Evolutionary conservation across 163 green algal species (phyloP).

Genomic region (Smithsoniella earleae): DNA sequence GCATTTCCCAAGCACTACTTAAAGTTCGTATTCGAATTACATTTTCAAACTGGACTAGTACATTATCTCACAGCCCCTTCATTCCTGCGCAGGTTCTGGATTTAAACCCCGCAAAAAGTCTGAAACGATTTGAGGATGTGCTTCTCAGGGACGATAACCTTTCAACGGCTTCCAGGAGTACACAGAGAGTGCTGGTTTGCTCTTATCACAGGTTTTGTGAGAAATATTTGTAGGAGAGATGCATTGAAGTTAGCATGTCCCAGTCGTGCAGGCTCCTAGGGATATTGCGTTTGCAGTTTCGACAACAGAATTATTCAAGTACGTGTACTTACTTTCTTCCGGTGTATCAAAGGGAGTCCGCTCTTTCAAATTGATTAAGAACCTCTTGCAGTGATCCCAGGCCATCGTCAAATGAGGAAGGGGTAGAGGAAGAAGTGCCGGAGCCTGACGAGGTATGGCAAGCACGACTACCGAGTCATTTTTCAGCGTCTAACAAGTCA

Average conservation of each 20-base stretch:
- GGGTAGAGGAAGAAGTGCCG: constrained; percentile 11
- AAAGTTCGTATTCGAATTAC: too few species aligned
- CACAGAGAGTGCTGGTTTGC: neutral
- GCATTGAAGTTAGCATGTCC: neutral
- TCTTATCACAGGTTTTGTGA: neutral
- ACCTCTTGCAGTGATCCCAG: neutral
- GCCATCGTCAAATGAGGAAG: neutral
- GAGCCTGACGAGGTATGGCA: constrained; percentile 3
- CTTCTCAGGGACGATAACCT: neutral
- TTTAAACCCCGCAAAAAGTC: neutral
- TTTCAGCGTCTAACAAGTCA: neutral
- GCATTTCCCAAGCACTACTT: too few species aligned
- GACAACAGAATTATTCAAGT: neutral
- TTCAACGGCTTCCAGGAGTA: neutral
- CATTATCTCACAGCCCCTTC: too few species aligned
- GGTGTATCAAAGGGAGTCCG: neutral
- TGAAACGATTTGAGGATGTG: constrained; percentile 14
- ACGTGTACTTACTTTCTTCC: neutral
- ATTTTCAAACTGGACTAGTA: too few species aligned
- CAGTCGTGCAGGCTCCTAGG: neutral
- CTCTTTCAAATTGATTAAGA: neutral
- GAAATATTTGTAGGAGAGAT: neutral
- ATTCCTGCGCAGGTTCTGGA: constrained; percentile 26
- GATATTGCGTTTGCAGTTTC: neutral
- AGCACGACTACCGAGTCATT: too few species aligned